Conservation (phyloP, 1,284 basidiomycete species). For the Marasmius sp. region DNA sequence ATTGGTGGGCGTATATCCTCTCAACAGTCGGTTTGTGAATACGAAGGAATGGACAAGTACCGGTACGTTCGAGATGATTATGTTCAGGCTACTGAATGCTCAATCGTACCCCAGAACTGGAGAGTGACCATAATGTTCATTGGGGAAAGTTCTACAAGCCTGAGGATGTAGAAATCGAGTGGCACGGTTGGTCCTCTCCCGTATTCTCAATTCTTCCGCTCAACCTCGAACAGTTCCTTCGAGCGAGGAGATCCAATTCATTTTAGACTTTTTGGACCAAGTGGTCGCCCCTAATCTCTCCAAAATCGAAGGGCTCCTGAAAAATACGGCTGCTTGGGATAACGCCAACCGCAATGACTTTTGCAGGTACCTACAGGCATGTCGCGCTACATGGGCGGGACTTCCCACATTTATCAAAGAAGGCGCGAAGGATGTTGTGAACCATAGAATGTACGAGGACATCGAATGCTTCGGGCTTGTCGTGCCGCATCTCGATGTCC, state of each 20-base stretch:
- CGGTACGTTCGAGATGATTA: conserved; percentile 41
- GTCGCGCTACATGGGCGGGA: conserved; percentile 71
- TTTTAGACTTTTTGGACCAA: conserved; percentile 75
- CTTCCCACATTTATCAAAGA: conserved; percentile 70
- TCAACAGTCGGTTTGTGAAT: conserved; percentile 85
- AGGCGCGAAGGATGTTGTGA: conserved; percentile 51
- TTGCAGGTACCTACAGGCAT: conserved; percentile 76
- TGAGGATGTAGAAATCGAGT: conserved; percentile 81
- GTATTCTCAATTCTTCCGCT: not conserved
- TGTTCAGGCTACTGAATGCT: conserved; percentile 3
- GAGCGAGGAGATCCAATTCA: conserved; percentile 77
- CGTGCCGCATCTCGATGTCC: conserved; percentile 59
- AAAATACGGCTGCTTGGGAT: conserved; percentile 61
- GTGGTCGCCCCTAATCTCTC: conserved; percentile 69
- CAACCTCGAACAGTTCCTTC: conserved; percentile 55
- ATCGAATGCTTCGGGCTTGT: conserved; percentile 67
- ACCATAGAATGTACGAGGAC: conserved; percentile 59
- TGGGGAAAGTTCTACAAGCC: conserved; percentile 88
- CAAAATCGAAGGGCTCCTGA: conserved; percentile 67
- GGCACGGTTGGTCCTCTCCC: conserved; percentile 67
- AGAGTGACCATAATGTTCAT: conserved; percentile 68
- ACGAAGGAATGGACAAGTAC: conserved; percentile 78
- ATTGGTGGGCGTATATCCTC: conserved; percentile 77
- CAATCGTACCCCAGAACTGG: conserved; percentile 54
- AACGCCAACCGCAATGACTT: conserved; percentile 88